Conservation (phyloP, 2,329 filamentous ascomycete genomes). For the Rachicladosporium sp. region DNA sequence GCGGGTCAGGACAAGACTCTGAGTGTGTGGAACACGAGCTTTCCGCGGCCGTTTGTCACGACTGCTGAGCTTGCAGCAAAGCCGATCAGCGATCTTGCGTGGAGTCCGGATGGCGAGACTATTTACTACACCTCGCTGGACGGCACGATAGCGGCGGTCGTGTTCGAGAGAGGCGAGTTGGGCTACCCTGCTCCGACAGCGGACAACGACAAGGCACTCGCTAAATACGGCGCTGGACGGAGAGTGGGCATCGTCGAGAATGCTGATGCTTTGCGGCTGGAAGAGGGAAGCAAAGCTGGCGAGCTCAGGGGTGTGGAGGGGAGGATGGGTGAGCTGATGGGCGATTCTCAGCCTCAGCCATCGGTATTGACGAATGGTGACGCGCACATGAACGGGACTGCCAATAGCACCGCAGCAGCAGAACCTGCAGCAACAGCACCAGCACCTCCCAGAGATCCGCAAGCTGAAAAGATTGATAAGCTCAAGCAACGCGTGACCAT, state of each 20-base stretch:
- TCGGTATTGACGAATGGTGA: constrained; percentile 30
- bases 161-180: constrained; percentile 77
- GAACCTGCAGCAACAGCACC: constrained; percentile 34
- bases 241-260: constrained; percentile 89
- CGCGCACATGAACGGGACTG: constrained; percentile 33
- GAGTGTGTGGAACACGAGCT: constrained; percentile 96
- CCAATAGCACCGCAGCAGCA: constrained; percentile 16
- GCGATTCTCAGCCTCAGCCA: constrained; percentile 52
- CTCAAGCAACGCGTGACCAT: constrained; percentile 88
- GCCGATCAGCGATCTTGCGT: constrained; percentile 85
- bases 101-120: constrained; percentile 82
- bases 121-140: constrained; percentile 81
- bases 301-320: constrained; percentile 85
- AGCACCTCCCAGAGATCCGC: constrained; percentile 36
- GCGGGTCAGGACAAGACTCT: constrained; percentile 93
- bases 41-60: constrained; percentile 79
- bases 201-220: constrained; percentile 84
- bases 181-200: constrained; percentile 76
- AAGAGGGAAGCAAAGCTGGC: constrained; percentile 76
- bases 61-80: constrained; percentile 80
- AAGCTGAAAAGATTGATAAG: constrained; percentile 48
- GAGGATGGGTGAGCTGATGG: constrained; percentile 97
- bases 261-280: constrained; percentile 72
- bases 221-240: constrained; percentile 81
- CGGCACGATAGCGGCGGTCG: constrained; percentile 68